Percentiles rank a stretch among this genome's conserved stretches.
These are phyloP conservation scores for Peniophora sp. DNA, from an alignment of 1,284 basidiomycete genomes.

Conservation along the genomic window DNA sequence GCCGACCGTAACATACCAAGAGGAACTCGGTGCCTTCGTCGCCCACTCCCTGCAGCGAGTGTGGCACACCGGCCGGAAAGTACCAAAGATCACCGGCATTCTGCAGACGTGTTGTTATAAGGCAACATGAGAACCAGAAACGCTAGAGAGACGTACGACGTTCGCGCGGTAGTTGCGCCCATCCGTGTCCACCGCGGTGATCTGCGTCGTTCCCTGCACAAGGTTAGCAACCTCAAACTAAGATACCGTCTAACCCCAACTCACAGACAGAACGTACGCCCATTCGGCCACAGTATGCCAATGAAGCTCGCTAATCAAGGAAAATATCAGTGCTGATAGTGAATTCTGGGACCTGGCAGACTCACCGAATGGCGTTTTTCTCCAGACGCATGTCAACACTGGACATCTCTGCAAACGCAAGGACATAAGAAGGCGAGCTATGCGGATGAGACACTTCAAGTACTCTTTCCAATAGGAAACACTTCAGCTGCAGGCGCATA, in stretches of 20 bases:
- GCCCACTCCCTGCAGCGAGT: constrained; percentile 53
- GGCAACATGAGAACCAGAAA: too few species aligned
- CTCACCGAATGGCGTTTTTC: constrained; percentile 41
- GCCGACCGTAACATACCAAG: constrained; percentile 19
- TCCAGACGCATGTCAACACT: constrained; percentile 67
- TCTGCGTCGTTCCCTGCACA: constrained; percentile 49
- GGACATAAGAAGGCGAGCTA: not conserved
- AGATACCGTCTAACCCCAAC: too few species aligned
- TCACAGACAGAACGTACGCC: constrained; percentile 62
- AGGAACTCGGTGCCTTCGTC: constrained; percentile 65
- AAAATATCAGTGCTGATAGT: too few species aligned
- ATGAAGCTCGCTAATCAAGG: constrained; percentile 58
- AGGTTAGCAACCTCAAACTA: not conserved
- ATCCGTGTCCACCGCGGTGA: constrained; percentile 51
- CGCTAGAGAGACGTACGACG: constrained; percentile 30
- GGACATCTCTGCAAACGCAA: constrained; percentile 39
- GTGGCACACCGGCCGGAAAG: constrained; percentile 56
- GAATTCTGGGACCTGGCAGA: too few species aligned
- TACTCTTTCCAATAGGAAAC: constrained; percentile 56
- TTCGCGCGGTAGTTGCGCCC: constrained; percentile 56
- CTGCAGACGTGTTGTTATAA: constrained; percentile 10
- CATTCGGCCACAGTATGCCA: constrained; percentile 72
- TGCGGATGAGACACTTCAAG: constrained; percentile 6
- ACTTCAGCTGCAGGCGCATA: constrained; percentile 33
- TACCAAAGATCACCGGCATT: constrained; percentile 42